Conservation (phyloP, 306 rosid species). For the Macrotyloma uniflorum region DNA sequence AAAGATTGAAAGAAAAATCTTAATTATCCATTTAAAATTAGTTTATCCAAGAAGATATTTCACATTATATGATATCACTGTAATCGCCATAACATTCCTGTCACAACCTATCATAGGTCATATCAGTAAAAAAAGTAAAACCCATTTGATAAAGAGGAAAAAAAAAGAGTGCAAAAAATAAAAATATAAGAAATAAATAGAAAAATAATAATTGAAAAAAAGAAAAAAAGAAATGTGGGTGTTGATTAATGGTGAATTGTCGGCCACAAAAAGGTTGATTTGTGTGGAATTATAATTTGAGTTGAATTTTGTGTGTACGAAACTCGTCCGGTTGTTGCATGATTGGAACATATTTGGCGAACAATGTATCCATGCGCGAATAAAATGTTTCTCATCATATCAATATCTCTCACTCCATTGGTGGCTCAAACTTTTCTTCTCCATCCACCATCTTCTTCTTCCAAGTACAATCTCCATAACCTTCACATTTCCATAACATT, state of each 20-base stretch:
- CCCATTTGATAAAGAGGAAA: too few relatives aligned
- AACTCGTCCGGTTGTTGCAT: neutral
- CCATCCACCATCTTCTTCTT: neutral
- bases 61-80: too few relatives aligned
- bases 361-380: neutral
- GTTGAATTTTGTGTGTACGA: conserved; percentile 9
- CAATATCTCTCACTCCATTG: neutral
- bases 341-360: neutral
- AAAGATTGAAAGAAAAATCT: too few relatives aligned
- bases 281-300: neutral
- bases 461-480: conserved; percentile 4
- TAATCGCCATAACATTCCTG: too few relatives aligned
- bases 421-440: neutral
- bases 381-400: neutral
- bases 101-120: too few relatives aligned
- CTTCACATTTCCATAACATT: too few relatives aligned
- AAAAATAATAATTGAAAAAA: too few relatives aligned
- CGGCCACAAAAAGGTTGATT: conserved; percentile 4
- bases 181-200: too few relatives aligned
- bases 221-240: neutral
- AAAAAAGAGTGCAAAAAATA: too few relatives aligned
- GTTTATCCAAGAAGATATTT: too few relatives aligned
- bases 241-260: neutral
- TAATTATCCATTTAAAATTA: too few relatives aligned
- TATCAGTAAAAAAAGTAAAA: too few relatives aligned